Percentiles rank a stretch among this genome's conserved stretches.
Conservation (phyloP, 306 rosid genomes). For the Rubus idaeus region DNA sequence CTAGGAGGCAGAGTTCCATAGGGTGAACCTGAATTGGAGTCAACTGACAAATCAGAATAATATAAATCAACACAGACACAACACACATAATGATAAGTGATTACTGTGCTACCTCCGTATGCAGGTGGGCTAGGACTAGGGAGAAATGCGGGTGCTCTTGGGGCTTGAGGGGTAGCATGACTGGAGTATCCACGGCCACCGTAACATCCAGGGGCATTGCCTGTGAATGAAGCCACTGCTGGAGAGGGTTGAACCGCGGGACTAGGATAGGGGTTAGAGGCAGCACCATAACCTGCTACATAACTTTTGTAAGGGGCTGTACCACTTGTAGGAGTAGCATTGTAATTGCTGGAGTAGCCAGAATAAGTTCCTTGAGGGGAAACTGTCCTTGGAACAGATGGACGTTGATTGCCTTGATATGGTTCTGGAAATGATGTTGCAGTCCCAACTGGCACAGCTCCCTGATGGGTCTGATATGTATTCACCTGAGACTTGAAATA, state of each 20-base stretch:
- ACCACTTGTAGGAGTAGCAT: conserved; percentile 3
- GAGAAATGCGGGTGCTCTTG: not conserved
- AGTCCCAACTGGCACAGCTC: conserved; percentile 20
- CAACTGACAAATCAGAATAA: conserved; percentile 14
- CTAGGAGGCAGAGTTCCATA: conserved; percentile 30
- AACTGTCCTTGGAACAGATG: conserved; percentile 20
- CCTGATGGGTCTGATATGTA: not conserved
- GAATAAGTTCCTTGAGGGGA: conserved; percentile 20
- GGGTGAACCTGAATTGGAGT: conserved; percentile 39
- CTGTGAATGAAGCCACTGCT: conserved; percentile 6
- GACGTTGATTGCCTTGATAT: conserved; percentile 30
- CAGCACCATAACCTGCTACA: not conserved
- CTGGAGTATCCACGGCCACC: conserved; percentile 3
- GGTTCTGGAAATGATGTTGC: conserved; percentile 29
- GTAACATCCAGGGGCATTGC: not conserved
- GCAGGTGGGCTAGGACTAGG: not conserved
- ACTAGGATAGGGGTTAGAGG: conserved; percentile 23
- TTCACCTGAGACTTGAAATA: not conserved
- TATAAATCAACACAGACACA: not conserved
- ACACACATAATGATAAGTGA: not conserved
- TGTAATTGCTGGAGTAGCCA: not conserved
- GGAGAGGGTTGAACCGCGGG: conserved; percentile 23
- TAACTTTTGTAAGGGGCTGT: conserved; percentile 12
- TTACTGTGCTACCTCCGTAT: conserved; percentile 4
- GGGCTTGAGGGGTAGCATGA: not conserved